Evolutionary conservation across 2,329 filamentous ascomycete species (phyloP), one percentile per base, ranked within the genome.

Genomic region (Fulvia fulva): DNA sequence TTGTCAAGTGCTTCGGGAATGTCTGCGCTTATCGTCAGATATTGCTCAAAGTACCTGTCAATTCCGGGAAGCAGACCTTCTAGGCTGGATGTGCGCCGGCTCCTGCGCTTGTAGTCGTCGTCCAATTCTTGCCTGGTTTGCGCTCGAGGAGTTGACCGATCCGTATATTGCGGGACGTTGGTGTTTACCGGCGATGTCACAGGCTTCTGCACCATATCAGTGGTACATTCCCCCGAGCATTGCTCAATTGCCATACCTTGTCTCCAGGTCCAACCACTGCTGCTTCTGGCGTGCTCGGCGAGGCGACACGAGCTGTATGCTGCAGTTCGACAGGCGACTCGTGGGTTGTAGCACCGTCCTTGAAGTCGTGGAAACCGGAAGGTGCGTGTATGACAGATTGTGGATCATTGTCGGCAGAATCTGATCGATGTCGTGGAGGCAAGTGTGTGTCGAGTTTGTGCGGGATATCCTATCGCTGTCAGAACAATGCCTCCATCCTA

Each of bases 371-470:
- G 74, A 94, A 97, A 61, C 88, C 90, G 63, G 90, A 82, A 0
- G 92, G 91, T 16, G 90, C 90, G 78, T 96, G 92, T 65, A 97
- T 96, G 55, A 96, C 92, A 1, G 92, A 97, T 54, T 90, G 83
- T 23, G 91, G 87, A 65, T 92, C 90, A 64, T 96, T 90, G 61
- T 86, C 86, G 23, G 65, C 55, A 23, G 82, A 82, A 54, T 70
- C 86, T 77, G 72, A 87, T 68, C 75, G 72, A 26, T 70, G 62
- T 53, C 73, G 70, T 47, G 66, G 61, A 11, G 75, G 69, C 19
- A 79, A 64, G 28, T 72, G 66, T 7, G 79, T 83, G 61, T 81
- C 74, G 51, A 83, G 73, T 69, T 74, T 76, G 28, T 70, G 71
- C 49, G 77, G 70, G 51, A 61, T 56, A 62, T 73, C 64, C 57